Percentiles rank a stretch among this genome's conserved stretches.
Evolutionary conservation across 345 rosid genomes (phyloP).

Genomic region (Salix arbutifolia): DNA sequence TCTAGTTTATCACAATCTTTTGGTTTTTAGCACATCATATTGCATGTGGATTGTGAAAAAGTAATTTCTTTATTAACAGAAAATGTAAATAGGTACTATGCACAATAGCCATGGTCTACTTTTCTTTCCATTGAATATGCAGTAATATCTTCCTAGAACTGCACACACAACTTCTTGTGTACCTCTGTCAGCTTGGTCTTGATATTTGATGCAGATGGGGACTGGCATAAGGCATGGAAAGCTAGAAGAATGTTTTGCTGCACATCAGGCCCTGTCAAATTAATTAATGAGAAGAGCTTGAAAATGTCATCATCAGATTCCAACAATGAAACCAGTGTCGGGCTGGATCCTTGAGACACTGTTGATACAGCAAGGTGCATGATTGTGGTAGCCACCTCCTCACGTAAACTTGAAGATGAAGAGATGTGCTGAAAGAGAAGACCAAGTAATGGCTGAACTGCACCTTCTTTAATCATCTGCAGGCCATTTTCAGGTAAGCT

Average conservation of each 20-base stretch:
- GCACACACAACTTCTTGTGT: conserved; percentile 7
- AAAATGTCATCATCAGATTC: conserved; percentile 50
- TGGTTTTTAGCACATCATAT: background rate
- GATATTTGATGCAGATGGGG: conserved; percentile 41
- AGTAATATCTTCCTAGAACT: background rate
- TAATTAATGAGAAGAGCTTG: conserved; percentile 52
- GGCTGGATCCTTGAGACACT: conserved; percentile 34
- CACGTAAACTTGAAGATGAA: conserved; percentile 42
- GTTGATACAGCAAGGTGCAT: conserved; percentile 59
- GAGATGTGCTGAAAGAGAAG: conserved; percentile 44
- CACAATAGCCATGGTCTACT: background rate
- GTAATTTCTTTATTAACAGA: background rate
- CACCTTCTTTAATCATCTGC: conserved; percentile 63
- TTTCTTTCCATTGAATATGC: conserved; percentile 8
- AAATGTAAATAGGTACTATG: background rate
- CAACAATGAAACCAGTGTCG: conserved; percentile 36
- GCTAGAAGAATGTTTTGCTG: conserved; percentile 51
- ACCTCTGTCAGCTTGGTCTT: conserved; percentile 55
- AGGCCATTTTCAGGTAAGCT: conserved; percentile 48
- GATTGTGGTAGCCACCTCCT: conserved; percentile 48
- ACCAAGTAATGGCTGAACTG: conserved; percentile 39
- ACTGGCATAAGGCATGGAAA: conserved; percentile 55
- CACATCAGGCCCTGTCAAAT: conserved; percentile 43
- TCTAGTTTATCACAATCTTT: background rate
- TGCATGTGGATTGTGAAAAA: background rate